Evolutionary conservation across 2,329 filamentous ascomycete species (phyloP).

Genomic region (Sporothrix variecibatus): DNA sequence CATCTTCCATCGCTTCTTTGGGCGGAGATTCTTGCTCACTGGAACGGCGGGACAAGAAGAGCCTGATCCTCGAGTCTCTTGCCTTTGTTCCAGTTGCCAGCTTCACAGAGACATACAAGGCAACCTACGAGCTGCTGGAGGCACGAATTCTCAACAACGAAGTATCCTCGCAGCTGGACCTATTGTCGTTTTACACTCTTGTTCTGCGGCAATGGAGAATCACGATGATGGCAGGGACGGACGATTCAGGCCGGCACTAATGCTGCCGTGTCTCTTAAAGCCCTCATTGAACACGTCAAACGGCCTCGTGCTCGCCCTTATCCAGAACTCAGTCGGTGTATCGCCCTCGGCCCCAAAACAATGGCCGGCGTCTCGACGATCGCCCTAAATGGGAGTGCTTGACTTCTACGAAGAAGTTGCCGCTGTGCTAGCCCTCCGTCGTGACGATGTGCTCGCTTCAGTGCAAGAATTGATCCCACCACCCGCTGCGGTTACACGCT

Average conservation of each 20-base stretch:
- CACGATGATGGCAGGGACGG: slow-evolving; percentile 44
- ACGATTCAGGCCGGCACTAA: slow-evolving; percentile 28
- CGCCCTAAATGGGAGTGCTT: slow-evolving; percentile 56
- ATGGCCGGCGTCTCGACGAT: slow-evolving; percentile 23
- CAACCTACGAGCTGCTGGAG: slow-evolving; percentile 56
- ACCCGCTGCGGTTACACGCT: slow-evolving; percentile 69
- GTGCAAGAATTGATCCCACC: slow-evolving; percentile 70
- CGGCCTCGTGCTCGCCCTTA: slow-evolving; percentile 58
- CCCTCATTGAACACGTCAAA: slow-evolving; percentile 56
- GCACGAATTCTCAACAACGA: slow-evolving; percentile 51
- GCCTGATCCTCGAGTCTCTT: slow-evolving; percentile 60
- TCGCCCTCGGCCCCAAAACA: slow-evolving; percentile 36
- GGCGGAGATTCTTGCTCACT: slow-evolving; percentile 57
- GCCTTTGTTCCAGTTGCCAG: slow-evolving; percentile 55
- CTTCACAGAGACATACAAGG: slow-evolving; percentile 57
- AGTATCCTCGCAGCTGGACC: slow-evolving; percentile 54
- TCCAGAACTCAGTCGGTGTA: slow-evolving; percentile 53
- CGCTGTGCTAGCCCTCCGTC: slow-evolving; percentile 54
- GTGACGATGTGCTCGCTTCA: slow-evolving; percentile 49
- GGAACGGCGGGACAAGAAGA: slow-evolving; percentile 60
- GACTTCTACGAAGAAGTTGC: slow-evolving; percentile 70
- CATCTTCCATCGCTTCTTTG: slow-evolving; percentile 42
- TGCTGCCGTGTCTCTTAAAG: slow-evolving; percentile 36
- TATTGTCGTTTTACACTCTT: slow-evolving; percentile 68
- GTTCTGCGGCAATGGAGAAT: slow-evolving; percentile 64